Percentiles rank a stretch among this genome's conserved stretches.
Evolutionary conservation across 306 rosid species (phyloP).

Genomic region (Sechiopsis laciniata): DNA sequence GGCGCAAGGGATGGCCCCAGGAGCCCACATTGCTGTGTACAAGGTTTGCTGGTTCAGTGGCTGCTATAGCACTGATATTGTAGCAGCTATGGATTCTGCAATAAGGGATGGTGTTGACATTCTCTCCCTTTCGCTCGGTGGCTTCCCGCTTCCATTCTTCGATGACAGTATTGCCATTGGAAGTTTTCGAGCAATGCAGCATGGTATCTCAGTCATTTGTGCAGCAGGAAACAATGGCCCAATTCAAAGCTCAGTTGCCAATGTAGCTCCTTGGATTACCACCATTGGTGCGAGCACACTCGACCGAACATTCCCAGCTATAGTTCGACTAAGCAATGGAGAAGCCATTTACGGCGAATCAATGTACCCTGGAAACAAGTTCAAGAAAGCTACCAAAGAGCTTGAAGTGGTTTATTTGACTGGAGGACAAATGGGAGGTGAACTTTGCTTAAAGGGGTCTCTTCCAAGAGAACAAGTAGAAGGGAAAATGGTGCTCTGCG

Average conservation of each 20-base stretch:
- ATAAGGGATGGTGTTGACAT: conserved; percentile 75
- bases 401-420: conserved; percentile 53
- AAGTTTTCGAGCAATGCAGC: conserved; percentile 79
- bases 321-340: conserved; percentile 61
- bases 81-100: conserved; percentile 84
- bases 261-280: conserved; percentile 92
- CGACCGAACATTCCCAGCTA: conserved; percentile 68
- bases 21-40: conserved; percentile 73
- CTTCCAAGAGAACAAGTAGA: conserved; percentile 63
- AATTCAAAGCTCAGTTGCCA: conserved; percentile 65
- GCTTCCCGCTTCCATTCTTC: conserved; percentile 65
- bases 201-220: conserved; percentile 68
- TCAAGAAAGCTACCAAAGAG: conserved; percentile 29
- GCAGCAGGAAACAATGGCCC: conserved; percentile 94
- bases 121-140: conserved; percentile 79
- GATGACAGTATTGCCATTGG: conserved; percentile 82
- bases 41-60: conserved; percentile 90
- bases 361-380: conserved; percentile 46
- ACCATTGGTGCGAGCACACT: conserved; percentile 80
- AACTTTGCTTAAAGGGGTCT: conserved; percentile 65
- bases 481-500: conserved; percentile 81
- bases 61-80: conserved; percentile 78
- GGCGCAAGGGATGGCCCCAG: conserved; percentile 87
- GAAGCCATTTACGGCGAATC: conserved; percentile 63
- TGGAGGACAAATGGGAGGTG: conserved; percentile 42